Conservation (phyloP, 768 basidiomycete species). For the Asterophora parasitica region DNA sequence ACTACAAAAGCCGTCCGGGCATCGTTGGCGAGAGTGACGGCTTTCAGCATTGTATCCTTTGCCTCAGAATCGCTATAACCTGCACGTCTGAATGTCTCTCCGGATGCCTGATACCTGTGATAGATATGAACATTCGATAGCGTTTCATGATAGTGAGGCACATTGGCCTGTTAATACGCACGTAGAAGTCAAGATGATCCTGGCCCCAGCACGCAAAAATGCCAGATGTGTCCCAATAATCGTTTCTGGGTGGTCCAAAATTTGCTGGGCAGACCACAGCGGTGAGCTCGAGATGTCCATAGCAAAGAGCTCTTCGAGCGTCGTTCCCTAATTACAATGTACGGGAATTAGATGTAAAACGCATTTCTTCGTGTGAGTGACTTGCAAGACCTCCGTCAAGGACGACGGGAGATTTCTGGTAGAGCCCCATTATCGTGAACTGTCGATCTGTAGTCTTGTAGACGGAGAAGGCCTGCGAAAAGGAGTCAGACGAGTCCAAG, state of each 20-base stretch:
- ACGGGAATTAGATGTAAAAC: slow-evolving; percentile 21
- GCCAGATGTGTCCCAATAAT: slow-evolving; percentile 56
- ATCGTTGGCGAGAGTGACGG: slow-evolving; percentile 46
- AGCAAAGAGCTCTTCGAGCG: slow-evolving; percentile 47
- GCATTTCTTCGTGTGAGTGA: background rate
- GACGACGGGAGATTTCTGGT: slow-evolving; percentile 18
- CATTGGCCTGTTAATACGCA: slow-evolving; percentile 24
- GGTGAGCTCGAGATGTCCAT: slow-evolving; percentile 46
- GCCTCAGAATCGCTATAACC: slow-evolving; percentile 45
- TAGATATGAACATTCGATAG: background rate
- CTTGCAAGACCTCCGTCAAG: slow-evolving; percentile 48
- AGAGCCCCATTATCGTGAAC: slow-evolving; percentile 4
- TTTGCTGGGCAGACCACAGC: slow-evolving; percentile 69
- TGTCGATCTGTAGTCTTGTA: no score
- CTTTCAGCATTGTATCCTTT: slow-evolving; percentile 42
- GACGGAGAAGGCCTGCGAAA: no score
- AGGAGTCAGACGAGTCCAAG: no score
- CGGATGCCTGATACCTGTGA: slow-evolving; percentile 62
- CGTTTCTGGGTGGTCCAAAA: slow-evolving; percentile 46
- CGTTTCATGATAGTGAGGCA: background rate
- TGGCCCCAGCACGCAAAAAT: slow-evolving; percentile 63
- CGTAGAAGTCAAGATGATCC: slow-evolving; percentile 68
- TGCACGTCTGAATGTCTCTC: slow-evolving; percentile 45
- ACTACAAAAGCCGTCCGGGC: slow-evolving; percentile 33
- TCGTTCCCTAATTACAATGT: slow-evolving; percentile 58